Conservation (phyloP, 305 asterid species). For the Fraxinus sp. region DNA sequence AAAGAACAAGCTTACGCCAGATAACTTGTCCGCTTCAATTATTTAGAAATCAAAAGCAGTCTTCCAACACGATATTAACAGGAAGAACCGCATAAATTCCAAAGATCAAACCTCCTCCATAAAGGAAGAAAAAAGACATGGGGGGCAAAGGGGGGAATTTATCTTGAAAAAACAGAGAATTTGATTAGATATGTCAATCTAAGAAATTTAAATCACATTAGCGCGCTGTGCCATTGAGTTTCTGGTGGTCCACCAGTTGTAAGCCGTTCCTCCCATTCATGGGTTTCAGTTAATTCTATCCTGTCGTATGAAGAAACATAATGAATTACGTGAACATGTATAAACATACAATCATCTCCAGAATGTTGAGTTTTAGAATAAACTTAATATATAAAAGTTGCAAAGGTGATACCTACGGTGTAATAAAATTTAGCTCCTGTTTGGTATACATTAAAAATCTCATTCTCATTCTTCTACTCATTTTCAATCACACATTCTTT, state of each 20-base stretch:
- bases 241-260: neutral
- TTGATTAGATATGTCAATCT: neutral
- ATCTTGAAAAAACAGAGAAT: neutral
- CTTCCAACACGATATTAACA: neutral
- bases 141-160: neutral
- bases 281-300: neutral
- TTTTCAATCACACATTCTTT: no score
- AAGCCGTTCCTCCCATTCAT: conserved; percentile 9
- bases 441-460: no score
- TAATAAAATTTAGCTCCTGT: neutral
- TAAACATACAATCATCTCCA: neutral
- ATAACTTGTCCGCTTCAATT: conserved; percentile 19
- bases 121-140: neutral
- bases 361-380: neutral
- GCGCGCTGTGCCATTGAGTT: neutral
- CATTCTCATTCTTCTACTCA: no score
- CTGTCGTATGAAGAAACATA: neutral
- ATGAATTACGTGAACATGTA: neutral
- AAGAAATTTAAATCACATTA: neutral
- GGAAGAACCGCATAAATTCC: conserved; percentile 2
- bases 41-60: conserved; percentile 13
- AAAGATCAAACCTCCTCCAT: neutral
- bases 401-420: neutral
- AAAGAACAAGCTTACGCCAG: neutral
- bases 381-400: neutral